phyloP scores from a whole-genome alignment of 306 rosid species.

The Hippophae tibetana region DNA sequence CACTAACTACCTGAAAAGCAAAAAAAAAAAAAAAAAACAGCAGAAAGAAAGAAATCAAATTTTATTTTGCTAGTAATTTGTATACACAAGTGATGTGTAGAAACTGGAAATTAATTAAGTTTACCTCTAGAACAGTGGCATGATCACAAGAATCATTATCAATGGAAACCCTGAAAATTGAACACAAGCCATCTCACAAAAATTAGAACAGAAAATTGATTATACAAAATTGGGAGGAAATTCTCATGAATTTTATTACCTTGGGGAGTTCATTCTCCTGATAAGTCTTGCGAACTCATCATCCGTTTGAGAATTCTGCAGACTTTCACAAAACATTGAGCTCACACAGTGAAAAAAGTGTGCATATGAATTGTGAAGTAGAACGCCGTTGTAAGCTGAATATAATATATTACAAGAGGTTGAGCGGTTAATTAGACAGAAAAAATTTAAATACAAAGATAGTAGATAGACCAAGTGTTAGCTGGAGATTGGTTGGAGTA shows the following conservation, averaged over 20 bases:
- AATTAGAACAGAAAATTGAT: not conserved
- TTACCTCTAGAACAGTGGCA: slow-evolving; percentile 10
- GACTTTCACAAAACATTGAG: not conserved
- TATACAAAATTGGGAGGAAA: not conserved
- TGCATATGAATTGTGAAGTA: no score
- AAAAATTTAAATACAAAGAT: no score
- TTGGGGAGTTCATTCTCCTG: slow-evolving; percentile 12
- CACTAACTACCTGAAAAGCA: not conserved
- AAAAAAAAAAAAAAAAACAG: no score
- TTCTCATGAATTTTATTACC: not conserved
- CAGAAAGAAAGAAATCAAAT: not conserved
- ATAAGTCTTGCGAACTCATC: slow-evolving; percentile 6
- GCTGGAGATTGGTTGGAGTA: no score
- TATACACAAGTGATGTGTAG: not conserved
- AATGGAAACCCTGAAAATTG: slow-evolving; percentile 3
- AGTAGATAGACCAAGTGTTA: no score
- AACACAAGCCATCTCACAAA: not conserved
- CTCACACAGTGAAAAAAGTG: not conserved
- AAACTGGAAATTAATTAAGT: not conserved
- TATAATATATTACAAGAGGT: no score
- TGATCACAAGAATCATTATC: slow-evolving; percentile 5
- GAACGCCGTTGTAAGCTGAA: no score
- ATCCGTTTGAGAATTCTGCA: not conserved
- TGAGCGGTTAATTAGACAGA: no score
- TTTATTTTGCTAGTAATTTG: not conserved